Evolutionary conservation across 176 grass and related monocot genomes (phyloP).

Genomic region (Raddia guianensis): DNA sequence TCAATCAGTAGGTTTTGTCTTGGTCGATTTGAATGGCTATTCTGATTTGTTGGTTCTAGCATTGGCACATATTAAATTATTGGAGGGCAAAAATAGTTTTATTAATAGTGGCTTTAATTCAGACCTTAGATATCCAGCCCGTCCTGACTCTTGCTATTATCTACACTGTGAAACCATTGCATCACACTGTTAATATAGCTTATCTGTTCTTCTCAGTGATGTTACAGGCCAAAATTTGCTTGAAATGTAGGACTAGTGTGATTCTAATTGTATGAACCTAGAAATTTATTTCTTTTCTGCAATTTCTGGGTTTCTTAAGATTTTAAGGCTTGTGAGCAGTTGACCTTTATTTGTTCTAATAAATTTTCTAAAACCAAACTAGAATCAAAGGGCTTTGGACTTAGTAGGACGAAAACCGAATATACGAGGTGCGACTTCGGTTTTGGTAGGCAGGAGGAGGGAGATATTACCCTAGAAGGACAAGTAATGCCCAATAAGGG

Average conservation of each 20-base stretch:
- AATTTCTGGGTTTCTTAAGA: conserved; percentile 15
- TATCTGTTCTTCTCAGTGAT: not conserved
- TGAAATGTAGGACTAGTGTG: not conserved
- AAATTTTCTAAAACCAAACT: not conserved
- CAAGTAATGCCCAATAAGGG: no score
- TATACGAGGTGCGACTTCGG: no score
- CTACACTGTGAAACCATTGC: not conserved
- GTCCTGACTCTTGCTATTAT: not conserved
- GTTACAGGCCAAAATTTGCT: not conserved
- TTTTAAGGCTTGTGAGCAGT: not conserved
- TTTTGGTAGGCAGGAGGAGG: no score
- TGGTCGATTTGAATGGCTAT: not conserved
- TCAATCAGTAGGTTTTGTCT: not conserved
- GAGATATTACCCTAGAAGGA: no score
- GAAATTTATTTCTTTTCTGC: not conserved
- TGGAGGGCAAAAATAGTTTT: not conserved
- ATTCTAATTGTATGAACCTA: conserved; percentile 2
- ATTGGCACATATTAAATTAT: not conserved
- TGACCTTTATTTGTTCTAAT: not conserved
- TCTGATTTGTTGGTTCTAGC: not conserved
- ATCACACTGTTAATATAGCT: not conserved
- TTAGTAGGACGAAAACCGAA: no score
- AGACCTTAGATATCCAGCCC: not conserved
- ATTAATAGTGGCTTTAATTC: not conserved
- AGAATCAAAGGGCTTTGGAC: no score